phyloP scores from a whole-genome alignment of 2,329 filamentous ascomycete species.

The Alternaria triticimaculans region DNA sequence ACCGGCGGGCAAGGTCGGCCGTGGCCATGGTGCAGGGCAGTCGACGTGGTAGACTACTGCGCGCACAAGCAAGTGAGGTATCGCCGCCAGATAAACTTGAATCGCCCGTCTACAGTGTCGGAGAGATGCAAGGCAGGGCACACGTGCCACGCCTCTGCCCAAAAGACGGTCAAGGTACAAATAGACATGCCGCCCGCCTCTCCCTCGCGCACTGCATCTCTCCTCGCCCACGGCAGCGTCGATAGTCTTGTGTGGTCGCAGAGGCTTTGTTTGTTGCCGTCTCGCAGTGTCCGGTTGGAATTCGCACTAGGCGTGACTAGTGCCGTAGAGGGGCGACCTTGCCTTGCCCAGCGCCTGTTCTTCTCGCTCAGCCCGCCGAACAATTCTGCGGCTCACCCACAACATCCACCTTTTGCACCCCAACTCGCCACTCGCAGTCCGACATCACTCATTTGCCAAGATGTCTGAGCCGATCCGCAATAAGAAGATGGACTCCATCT shows the following conservation, averaged over 20 bases:
- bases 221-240: not conserved
- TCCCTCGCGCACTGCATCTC: not conserved
- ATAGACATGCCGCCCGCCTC: slow-evolving; percentile 5
- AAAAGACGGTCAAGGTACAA: slow-evolving; percentile 20
- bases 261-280: slow-evolving; percentile 21
- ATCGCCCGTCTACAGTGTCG: slow-evolving; percentile 13
- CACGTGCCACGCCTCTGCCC: slow-evolving; percentile 20
- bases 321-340: slow-evolving; percentile 33
- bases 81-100: slow-evolving; percentile 19
- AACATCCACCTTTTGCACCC: slow-evolving; percentile 37
- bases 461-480: slow-evolving; percentile 75
- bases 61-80: slow-evolving; percentile 13
- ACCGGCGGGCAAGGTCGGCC: slow-evolving; percentile 25
- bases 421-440: slow-evolving; percentile 38
- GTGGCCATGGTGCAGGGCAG: slow-evolving; percentile 5
- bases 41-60: slow-evolving; percentile 15
- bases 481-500: slow-evolving; percentile 67
- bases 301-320: slow-evolving; percentile 26
- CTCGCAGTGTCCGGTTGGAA: slow-evolving; percentile 14
- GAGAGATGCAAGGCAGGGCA: slow-evolving; percentile 14
- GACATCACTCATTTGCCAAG: slow-evolving; percentile 39
- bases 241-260: not conserved
- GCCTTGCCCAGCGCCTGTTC: slow-evolving; percentile 30
- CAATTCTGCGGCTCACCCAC: slow-evolving; percentile 44
- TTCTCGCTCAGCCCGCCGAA: slow-evolving; percentile 41